Evolutionary conservation across 176 grass and related monocot species (phyloP), one percentile per base, ranked within the genome.

Genomic region (Avena sativa): DNA sequence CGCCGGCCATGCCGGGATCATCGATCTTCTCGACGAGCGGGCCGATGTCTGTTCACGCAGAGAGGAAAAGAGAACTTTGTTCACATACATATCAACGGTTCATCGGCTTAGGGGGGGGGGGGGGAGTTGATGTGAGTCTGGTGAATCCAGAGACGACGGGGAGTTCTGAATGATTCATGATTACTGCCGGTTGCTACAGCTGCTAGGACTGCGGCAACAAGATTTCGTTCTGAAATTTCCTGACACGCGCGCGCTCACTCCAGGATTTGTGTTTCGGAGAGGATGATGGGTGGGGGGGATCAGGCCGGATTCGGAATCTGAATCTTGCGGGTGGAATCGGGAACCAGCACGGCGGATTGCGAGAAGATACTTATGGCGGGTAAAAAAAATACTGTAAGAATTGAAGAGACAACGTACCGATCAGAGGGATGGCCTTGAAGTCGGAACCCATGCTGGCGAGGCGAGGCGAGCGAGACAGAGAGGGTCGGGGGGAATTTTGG

Each of bases 1-100:
- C 85, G 26, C 52, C 58, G 52, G 30, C 58, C 88, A 87, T 88
- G 25, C 4, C 72, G 3, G 90, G 90, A 79, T 94, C 87, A 90
- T 98, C 93, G 71, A 98, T 94, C 87, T 98, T 98, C 14, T 90
- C 58, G 5, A 96, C 71, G 51, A 96, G 90, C 13, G 87, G 69
- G 57, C 90, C 52, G 52, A 98, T 91, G 85, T 98, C 96, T 96
- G 79, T 79, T 60, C 55, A 80, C 17, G 3, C 8, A 25, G 12
- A 60, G 8, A 76, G 25, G 65, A 71, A 80, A 67, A 20, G 3
- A 62, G 3, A 87, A 10, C 7, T 12, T 6, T n/a, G 4, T 76
- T 40, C 3, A 80, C 21, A 71, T 44, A 9, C 4, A 55, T 21
- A 49, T 15, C 19, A 73, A 74, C 25, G 19, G n/a, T n/a, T n/a